Evolutionary conservation across 306 rosid genomes (phyloP).

Genomic region (Medicago truncatula): MtrunA17r5.0-ANR NC_053048.1:47353501-47354000

Average conservation of each 20-base stretch:
- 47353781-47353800: slow-evolving; percentile 43
- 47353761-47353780: background rate
- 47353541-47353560: slow-evolving; percentile 61
- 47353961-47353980: slow-evolving; percentile 10
- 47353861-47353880: slow-evolving; percentile 92
- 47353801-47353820: slow-evolving; percentile 47
- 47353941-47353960: slow-evolving; percentile 25
- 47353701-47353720: slow-evolving; percentile 50
- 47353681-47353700: slow-evolving; percentile 95
- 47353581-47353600: slow-evolving; percentile 89
- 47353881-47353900: slow-evolving; percentile 71
- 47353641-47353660: slow-evolving; percentile 93
- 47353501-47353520: background rate
- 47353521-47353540: background rate
- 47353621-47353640: slow-evolving; percentile 96
- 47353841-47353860: slow-evolving; percentile 95
- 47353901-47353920: slow-evolving; percentile 33
- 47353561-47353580: slow-evolving; percentile 84
- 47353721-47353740: slow-evolving; percentile 22
- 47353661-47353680: slow-evolving; percentile 99
- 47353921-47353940: slow-evolving; percentile 16
- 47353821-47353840: slow-evolving; percentile 54
- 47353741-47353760: slow-evolving; percentile 13
- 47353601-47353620: slow-evolving; percentile 90
- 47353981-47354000: slow-evolving; percentile 27